These are phyloP conservation scores for Huntiella abstrusa DNA, from an alignment of 2,329 filamentous ascomycete genomes.

Conservation along the genomic window DNA sequence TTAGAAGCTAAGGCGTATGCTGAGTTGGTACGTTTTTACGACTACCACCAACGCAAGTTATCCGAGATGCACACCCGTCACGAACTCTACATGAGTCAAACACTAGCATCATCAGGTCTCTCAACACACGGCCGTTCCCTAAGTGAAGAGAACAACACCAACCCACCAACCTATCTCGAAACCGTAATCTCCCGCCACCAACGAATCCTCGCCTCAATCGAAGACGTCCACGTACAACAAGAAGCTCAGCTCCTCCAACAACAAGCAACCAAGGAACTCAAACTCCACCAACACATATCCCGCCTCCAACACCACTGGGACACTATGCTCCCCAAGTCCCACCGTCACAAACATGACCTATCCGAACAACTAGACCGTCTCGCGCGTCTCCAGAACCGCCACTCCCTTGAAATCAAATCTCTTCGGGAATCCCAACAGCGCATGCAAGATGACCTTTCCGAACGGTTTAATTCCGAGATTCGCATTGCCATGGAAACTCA, in stretches of 20 bases:
- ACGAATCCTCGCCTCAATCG: slow-evolving; percentile 4
- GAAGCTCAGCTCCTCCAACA: slow-evolving; percentile 9
- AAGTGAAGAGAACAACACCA: background rate
- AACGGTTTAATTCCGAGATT: slow-evolving; percentile 7
- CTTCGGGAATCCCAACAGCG: slow-evolving; percentile 10
- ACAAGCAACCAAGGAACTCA: slow-evolving; percentile 8
- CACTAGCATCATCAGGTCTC: background rate
- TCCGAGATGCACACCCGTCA: slow-evolving; percentile 5
- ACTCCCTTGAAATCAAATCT: slow-evolving; percentile 8
- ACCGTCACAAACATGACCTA: slow-evolving; percentile 5
- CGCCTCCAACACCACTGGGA: slow-evolving; percentile 9
- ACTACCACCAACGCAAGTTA: slow-evolving; percentile 5
- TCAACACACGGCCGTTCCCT: background rate
- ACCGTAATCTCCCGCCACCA: slow-evolving; percentile 8
- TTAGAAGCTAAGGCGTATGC: slow-evolving; percentile 2
- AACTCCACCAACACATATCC: slow-evolving; percentile 6
- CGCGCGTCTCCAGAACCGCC: slow-evolving; percentile 1
- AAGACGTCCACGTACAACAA: slow-evolving; percentile 8
- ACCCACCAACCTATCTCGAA: slow-evolving; percentile 6
- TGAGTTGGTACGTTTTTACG: slow-evolving; percentile 6
- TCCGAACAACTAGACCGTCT: slow-evolving; percentile 4
- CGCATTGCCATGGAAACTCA: slow-evolving; percentile 5
- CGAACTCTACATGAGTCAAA: slow-evolving; percentile 7
- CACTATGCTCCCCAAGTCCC: slow-evolving; percentile 2
- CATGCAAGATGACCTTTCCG: slow-evolving; percentile 8